Evolutionary conservation across 2,329 filamentous ascomycete species (phyloP), one percentile per base, ranked within the genome.

Genomic region (Westerdykella aurantiaca): DNA sequence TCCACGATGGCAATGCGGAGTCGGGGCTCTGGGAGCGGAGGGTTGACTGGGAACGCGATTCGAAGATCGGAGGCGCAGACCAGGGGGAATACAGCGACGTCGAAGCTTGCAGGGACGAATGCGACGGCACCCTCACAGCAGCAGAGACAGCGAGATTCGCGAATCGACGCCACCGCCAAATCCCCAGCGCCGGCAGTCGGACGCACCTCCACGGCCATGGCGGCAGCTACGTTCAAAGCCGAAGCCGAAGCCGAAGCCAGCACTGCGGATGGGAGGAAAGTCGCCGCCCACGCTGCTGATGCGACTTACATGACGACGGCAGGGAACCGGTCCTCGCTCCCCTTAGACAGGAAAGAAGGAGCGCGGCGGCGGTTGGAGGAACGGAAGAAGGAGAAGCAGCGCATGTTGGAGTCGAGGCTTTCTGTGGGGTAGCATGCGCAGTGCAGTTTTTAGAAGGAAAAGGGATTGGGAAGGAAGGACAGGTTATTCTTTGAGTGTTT

Each of bases 311-410:
- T 53, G 4, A 46, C 57, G 17, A 47, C 52, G 18, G 52, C 45
- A 33, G 50, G 48, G 5, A 58, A 58, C 12, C 47, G 51, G 14
- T 49, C 46, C 11, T 45, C 59, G 29, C 47, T 47, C 38, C 47
- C 53, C 16, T 48, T 50, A 3, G 57, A 63, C 31, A 54, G 60
- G 6, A 63, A 61, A 42, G 53, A 52, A 35, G 49, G 57, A 22
- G 62, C 63, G 12, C 57, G 49, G 35, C 49, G 48, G 37, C 46
- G 61, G 13, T 49, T 65, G 6, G 50, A 47, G 37, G 57, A 58
- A 41, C 52, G 55, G 45, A 66, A 53, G 51, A 55, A 51, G 44
- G 44, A 56, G 47, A 60, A 49, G 46, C 9, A 16, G 33, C 5
- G 16, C 5, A 5, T 11, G 33, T 18, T 35, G 11, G 33, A 9